A percentile compares a stretch with the other conserved stretches of the same genome.
Evolutionary conservation across 331 rosid genomes (phyloP).

Genomic region (Spiraea crenata): DNA sequence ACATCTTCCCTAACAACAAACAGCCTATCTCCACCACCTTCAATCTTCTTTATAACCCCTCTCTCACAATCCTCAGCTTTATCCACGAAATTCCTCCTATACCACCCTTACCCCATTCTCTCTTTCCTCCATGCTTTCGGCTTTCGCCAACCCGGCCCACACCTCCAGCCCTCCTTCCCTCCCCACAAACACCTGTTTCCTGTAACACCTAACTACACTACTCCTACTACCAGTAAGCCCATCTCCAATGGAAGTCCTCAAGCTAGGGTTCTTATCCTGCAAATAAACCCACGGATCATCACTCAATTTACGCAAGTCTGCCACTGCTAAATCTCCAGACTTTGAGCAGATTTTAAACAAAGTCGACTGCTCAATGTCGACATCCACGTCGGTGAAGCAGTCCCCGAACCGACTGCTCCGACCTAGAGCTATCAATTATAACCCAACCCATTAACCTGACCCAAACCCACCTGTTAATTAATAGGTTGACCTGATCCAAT

Average conservation of each 20-base stretch:
- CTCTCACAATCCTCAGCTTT: conserved; percentile 59
- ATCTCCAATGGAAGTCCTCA: conserved; percentile 31
- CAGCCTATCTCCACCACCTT: conserved; percentile 87
- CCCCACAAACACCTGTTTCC: conserved; percentile 68
- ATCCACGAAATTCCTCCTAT: conserved; percentile 76
- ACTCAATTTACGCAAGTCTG: conserved; percentile 65
- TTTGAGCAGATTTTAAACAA: too few relatives aligned
- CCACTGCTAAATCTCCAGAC: too few relatives aligned
- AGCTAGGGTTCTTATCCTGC: conserved; percentile 69
- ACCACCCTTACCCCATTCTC: too few relatives aligned
- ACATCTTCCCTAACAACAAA: conserved; percentile 72
- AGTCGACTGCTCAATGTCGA: too few relatives aligned
- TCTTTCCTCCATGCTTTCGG: conserved; percentile 25
- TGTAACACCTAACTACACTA: conserved; percentile 52
- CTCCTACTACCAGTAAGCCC: conserved; percentile 8
- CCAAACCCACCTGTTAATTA: too few relatives aligned
- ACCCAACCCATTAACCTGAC: too few relatives aligned
- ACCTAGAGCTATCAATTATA: too few relatives aligned
- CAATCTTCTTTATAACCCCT: conserved; percentile 69
- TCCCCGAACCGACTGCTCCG: too few relatives aligned
- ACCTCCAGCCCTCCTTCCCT: conserved; percentile 86
- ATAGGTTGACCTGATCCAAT: too few relatives aligned
- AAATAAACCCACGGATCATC: conserved; percentile 89
- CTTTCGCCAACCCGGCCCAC: conserved; percentile 56
- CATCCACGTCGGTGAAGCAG: too few relatives aligned